phyloP scores from a whole-genome alignment of 257 asterid species.

The Rhazya stricta region DNA sequence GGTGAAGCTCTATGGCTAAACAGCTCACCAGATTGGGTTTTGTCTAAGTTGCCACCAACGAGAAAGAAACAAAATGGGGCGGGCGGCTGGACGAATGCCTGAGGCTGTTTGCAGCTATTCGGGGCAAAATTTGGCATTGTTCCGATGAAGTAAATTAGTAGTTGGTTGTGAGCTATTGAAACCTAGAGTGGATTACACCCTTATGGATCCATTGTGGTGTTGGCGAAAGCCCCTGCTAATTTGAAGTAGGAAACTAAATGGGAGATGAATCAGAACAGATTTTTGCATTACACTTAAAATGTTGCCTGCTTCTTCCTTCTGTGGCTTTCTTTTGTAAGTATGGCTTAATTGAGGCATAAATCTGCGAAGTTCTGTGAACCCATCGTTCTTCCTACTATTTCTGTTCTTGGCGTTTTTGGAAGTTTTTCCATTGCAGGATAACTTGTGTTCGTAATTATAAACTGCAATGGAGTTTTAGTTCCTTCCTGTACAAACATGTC shows the following conservation, averaged over 20 bases:
- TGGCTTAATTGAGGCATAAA: background rate
- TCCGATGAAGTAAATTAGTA: background rate
- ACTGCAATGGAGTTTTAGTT: background rate
- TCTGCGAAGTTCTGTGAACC: background rate
- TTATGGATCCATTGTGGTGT: background rate
- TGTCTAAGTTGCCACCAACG: conserved; percentile 50
- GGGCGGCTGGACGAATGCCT: conserved; percentile 10
- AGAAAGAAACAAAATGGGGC: conserved; percentile 22
- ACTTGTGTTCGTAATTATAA: background rate
- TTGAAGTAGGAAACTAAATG: background rate
- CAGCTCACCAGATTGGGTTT: conserved; percentile 51
- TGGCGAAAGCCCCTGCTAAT: background rate
- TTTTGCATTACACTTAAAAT: background rate
- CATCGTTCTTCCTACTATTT: background rate
- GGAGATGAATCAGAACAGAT: background rate
- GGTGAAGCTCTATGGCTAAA: conserved; percentile 45
- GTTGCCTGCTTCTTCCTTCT: background rate
- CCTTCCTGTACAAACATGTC: background rate
- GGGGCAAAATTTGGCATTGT: conserved; percentile 1
- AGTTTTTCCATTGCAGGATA: background rate
- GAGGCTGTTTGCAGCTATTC: background rate
- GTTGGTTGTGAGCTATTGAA: background rate
- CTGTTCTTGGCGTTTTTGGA: background rate
- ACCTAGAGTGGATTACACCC: background rate
- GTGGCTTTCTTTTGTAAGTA: background rate